Evolutionary conservation across 2,329 filamentous ascomycete genomes (phyloP).

Genomic region (Diaporthe capsici): DNA sequence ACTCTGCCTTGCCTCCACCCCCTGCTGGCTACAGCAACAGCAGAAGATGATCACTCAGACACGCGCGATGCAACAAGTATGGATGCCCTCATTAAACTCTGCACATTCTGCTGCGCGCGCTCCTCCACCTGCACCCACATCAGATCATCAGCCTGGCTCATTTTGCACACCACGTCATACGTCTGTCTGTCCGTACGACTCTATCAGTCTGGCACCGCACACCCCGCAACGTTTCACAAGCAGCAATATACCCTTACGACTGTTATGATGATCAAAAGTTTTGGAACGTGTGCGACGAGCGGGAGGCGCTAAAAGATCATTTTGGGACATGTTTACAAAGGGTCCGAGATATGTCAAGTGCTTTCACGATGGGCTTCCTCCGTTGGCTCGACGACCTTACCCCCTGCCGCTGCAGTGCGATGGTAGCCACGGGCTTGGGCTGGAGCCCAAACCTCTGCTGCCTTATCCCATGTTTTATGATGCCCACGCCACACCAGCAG

Average conservation of each 20-base stretch:
- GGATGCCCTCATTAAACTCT: slow-evolving; percentile 12
- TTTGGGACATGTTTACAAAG: slow-evolving; percentile 5
- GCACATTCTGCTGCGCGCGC: slow-evolving; percentile 22
- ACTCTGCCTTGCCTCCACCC: slow-evolving; percentile 60
- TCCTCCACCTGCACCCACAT: not conserved
- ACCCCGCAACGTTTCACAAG: not conserved
- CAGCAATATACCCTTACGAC: slow-evolving; percentile 30
- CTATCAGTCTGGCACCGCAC: slow-evolving; percentile 6
- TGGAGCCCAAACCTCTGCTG: not conserved
- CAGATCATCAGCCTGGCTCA: slow-evolving; percentile 2
- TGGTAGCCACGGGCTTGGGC: slow-evolving; percentile 33
- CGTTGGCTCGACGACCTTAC: slow-evolving; percentile 37
- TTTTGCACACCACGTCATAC: slow-evolving; percentile 4
- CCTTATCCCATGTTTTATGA: slow-evolving; percentile 10
- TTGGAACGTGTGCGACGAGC: slow-evolving; percentile 22
- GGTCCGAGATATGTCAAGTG: slow-evolving; percentile 15
- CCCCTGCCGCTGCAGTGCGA: slow-evolving; percentile 28
- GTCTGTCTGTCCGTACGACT: slow-evolving; percentile 8
- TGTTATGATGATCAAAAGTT: slow-evolving; percentile 34
- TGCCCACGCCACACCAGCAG: slow-evolving; percentile 14
- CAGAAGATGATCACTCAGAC: slow-evolving; percentile 51
- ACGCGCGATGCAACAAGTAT: slow-evolving; percentile 37
- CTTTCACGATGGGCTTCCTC: slow-evolving; percentile 37
- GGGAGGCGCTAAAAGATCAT: slow-evolving; percentile 30
- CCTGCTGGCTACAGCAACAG: slow-evolving; percentile 55